phyloP scores from a whole-genome alignment of 2,329 filamentous ascomycete species.

The Pseudogymnoascus sp. region DNA sequence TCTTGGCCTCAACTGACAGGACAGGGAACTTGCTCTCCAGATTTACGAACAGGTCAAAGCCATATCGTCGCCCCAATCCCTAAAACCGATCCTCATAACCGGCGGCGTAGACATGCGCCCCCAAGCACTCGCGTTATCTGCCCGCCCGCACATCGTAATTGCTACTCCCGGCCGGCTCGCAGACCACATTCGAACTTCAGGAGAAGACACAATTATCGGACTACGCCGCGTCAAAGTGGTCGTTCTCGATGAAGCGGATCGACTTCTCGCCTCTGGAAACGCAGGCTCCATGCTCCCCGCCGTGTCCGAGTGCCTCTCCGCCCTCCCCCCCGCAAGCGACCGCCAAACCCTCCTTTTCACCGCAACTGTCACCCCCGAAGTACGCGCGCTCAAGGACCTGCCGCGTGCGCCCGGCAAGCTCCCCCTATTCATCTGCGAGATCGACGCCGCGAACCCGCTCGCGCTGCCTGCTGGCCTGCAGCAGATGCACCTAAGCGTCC shows the following conservation, averaged over 20 bases:
- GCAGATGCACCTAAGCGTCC: slow-evolving; percentile 81
- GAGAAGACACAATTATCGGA: slow-evolving; percentile 80
- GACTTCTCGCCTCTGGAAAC: slow-evolving; percentile 65
- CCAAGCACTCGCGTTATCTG: slow-evolving; percentile 76
- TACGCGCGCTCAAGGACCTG: slow-evolving; percentile 75
- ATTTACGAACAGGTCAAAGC: slow-evolving; percentile 96
- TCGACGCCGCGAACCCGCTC: slow-evolving; percentile 60
- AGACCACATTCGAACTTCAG: slow-evolving; percentile 86
- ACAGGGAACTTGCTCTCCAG: slow-evolving; percentile 81
- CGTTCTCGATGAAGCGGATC: slow-evolving; percentile 92
- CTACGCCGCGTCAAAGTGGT: slow-evolving; percentile 73
- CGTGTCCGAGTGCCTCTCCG: slow-evolving; percentile 77
- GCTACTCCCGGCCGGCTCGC: slow-evolving; percentile 89
- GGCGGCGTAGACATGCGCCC: slow-evolving; percentile 87
- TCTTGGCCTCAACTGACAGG: background rate
- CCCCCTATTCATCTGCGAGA: slow-evolving; percentile 82
- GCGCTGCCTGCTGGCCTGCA: slow-evolving; percentile 73
- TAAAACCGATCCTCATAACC: slow-evolving; percentile 84
- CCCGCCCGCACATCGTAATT: slow-evolving; percentile 84
- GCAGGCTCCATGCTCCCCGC: slow-evolving; percentile 90
- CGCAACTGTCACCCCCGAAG: slow-evolving; percentile 88
- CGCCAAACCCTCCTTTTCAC: slow-evolving; percentile 96
- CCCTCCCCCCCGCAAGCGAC: slow-evolving; percentile 66
- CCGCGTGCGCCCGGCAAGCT: slow-evolving; percentile 60
- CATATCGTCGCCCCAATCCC: slow-evolving; percentile 75